A percentile compares a stretch with the other conserved stretches of the same genome.
phyloP scores from a whole-genome alignment of 164 flowering plant genomes.

The Magnolia officinalis region DNA sequence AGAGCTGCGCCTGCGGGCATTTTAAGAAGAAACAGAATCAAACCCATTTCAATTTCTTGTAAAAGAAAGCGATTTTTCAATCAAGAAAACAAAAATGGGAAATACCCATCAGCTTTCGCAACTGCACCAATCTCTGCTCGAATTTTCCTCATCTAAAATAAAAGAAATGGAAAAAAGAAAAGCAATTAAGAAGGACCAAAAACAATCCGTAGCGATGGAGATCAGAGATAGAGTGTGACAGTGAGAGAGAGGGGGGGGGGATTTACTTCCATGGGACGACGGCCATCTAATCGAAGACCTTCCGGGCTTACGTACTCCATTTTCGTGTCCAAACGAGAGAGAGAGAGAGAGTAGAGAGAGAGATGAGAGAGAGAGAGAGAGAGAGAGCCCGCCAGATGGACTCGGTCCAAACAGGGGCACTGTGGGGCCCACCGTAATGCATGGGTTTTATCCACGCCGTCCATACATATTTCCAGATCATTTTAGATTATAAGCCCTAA shows the following conservation, averaged over 20 bases:
- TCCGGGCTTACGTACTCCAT: slow-evolving; percentile 91
- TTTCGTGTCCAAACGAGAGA: background rate
- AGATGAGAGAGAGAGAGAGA: background rate
- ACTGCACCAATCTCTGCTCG: slow-evolving; percentile 76
- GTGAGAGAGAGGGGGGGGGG: background rate
- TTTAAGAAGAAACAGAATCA: slow-evolving; percentile 4
- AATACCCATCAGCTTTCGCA: slow-evolving; percentile 88
- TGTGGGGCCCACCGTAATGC: too few species aligned
- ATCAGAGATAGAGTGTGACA: slow-evolving; percentile 14
- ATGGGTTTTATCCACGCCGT: too few species aligned
- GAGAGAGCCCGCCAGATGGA: too few species aligned
- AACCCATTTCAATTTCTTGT: background rate
- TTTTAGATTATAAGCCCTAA: too few species aligned
- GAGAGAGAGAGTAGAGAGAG: background rate
- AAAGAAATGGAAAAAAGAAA: background rate
- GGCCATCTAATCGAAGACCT: slow-evolving; percentile 92
- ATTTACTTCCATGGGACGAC: slow-evolving; percentile 84
- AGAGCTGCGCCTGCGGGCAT: slow-evolving; percentile 59
- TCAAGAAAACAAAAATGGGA: background rate
- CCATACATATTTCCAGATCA: too few species aligned
- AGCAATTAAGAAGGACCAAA: background rate
- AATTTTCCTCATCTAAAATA: slow-evolving; percentile 78
- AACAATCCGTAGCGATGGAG: background rate
- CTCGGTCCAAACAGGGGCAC: too few species aligned
- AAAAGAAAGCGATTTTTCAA: background rate